phyloP scores from a whole-genome alignment of 768 basidiomycete genomes.

The Termitomyces sp. region DNA sequence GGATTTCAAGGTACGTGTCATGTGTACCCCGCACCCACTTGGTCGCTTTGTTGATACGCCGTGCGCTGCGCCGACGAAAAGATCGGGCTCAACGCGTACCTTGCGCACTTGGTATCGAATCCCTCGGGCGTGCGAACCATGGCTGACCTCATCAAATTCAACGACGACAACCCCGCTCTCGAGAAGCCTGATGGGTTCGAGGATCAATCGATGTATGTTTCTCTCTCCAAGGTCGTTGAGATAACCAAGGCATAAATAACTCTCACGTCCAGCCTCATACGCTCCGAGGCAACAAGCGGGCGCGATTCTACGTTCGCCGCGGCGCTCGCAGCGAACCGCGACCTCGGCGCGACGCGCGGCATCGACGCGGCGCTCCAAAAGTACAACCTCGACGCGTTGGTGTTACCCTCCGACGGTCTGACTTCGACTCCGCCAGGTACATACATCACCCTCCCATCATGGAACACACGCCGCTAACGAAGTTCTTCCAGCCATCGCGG shows the following conservation, averaged over 20 bases:
- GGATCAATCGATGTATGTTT: conserved; percentile 30
- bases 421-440: conserved; percentile 33
- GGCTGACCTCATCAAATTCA: conserved; percentile 54
- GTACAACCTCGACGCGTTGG: conserved; percentile 44
- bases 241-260: no score
- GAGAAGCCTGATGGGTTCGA: conserved; percentile 38
- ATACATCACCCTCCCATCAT: not conserved
- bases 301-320: conserved; percentile 36
- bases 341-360: conserved; percentile 43
- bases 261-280: conserved; percentile 24
- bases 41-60: not conserved
- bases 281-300: conserved; percentile 32
- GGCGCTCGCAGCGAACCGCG: conserved; percentile 37
- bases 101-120: conserved; percentile 38
- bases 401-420: conserved; percentile 38
- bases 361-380: conserved; percentile 46
- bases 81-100: conserved; percentile 48
- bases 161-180: conserved; percentile 43
- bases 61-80: not conserved
- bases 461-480: conserved; percentile 1
- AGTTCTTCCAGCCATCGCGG: conserved; percentile 46
- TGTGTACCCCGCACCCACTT: not conserved
- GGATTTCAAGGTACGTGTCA: conserved; percentile 57
- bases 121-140: conserved; percentile 51
- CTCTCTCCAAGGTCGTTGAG: no score